Evolutionary conservation across 2,329 filamentous ascomycete genomes (phyloP).

Genomic region (Aspergillus spinulosporus): DNA sequence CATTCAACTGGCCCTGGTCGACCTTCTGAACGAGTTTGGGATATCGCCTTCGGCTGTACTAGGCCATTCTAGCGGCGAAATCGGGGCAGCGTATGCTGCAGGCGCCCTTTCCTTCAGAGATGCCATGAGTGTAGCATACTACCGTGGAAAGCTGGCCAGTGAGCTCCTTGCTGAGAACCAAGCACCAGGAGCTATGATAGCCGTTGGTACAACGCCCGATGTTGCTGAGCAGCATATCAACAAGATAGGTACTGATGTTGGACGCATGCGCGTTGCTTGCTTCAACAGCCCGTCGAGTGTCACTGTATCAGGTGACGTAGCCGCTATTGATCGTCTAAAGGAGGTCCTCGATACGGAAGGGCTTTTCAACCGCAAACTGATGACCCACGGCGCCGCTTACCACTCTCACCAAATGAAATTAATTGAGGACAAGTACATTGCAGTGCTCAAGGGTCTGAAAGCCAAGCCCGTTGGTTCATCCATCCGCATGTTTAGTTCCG

Average conservation of each 20-base stretch:
- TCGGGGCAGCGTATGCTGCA: slow-evolving; percentile 8
- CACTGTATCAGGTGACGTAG: slow-evolving; percentile 9
- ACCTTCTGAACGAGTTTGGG: slow-evolving; percentile 9
- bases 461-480: background rate
- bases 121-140: slow-evolving; percentile 10
- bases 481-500: slow-evolving; percentile 13
- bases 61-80: slow-evolving; percentile 13
- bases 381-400: slow-evolving; percentile 11
- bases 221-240: slow-evolving; percentile 7
- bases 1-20: slow-evolving; percentile 8
- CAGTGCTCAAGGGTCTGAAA: background rate
- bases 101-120: slow-evolving; percentile 10
- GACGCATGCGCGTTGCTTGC: slow-evolving; percentile 13
- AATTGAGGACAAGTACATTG: slow-evolving; percentile 9
- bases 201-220: slow-evolving; percentile 1
- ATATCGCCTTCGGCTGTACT: slow-evolving; percentile 9
- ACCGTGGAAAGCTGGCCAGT: slow-evolving; percentile 9
- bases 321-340: slow-evolving; percentile 7
- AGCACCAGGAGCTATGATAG: slow-evolving; percentile 9
- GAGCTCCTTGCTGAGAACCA: slow-evolving; percentile 3
- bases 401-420: slow-evolving; percentile 14
- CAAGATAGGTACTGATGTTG: slow-evolving; percentile 1
- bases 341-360: slow-evolving; percentile 5
- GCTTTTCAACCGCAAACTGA: slow-evolving; percentile 10
- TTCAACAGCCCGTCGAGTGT: slow-evolving; percentile 14